Evolutionary conservation across 2,329 filamentous ascomycete species (phyloP).

Genomic region (Fusarium sp.): DNA sequence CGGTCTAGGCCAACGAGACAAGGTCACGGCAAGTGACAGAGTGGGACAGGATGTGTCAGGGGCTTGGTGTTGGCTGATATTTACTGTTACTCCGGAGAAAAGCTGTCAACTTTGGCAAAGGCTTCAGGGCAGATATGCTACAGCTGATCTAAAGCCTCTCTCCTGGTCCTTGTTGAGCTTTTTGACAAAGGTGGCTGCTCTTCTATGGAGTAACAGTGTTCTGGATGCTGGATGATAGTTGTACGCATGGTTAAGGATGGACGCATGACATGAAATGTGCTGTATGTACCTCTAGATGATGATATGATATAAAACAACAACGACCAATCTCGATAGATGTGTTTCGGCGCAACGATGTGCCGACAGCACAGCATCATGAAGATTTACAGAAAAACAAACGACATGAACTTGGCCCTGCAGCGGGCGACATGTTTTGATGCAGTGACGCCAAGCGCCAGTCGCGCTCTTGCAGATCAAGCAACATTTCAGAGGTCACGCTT

Average conservation of each 20-base stretch:
- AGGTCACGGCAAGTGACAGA: background rate
- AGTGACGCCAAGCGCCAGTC: background rate
- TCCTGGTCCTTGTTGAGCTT: background rate
- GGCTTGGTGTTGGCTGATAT: background rate
- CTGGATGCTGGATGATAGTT: background rate
- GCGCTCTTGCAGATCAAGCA: background rate
- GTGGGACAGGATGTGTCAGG: background rate
- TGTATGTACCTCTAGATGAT: background rate
- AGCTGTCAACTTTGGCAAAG: background rate
- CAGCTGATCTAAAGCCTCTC: background rate
- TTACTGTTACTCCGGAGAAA: background rate
- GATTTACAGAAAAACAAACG: background rate
- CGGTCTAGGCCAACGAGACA: background rate
- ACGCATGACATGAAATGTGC: background rate
- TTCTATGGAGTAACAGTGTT: background rate
- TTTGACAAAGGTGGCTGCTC: background rate
- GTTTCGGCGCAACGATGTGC: conserved; percentile 11
- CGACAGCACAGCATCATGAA: background rate
- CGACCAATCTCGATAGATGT: background rate
- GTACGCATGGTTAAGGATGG: background rate
- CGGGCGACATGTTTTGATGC: background rate
- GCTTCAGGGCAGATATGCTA: background rate
- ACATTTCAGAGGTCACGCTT: background rate
- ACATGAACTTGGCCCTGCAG: background rate
- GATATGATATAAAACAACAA: background rate